Base-by-base conservation (phyloP, 108 stramenopile species). In the Seminavis robusta region DNA sequence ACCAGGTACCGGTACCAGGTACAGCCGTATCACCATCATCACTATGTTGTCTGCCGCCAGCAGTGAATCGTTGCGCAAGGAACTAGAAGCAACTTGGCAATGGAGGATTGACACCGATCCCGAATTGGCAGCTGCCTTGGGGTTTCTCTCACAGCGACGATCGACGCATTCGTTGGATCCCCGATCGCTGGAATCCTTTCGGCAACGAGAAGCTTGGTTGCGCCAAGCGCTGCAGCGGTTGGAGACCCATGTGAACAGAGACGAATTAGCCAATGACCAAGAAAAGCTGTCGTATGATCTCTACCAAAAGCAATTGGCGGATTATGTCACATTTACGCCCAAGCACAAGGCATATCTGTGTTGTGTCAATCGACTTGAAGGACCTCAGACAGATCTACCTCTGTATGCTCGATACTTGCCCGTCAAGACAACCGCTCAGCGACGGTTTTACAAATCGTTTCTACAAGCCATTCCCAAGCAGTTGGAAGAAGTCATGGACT, bases 131-230 rank as follows among this genome's bases (percentile, higher is more conserved):
- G 79, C 71, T 15, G 42, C 69, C 54, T 36, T 80, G n/a, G 79
- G 74, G 32, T 57, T 75, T 46, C 67, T 76, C 10, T 33, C 55
- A 27, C 56, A 54, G 4, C 53, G 79, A 13, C 67, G 71, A 46
- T 73, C 74, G 13, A 69, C 29, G 7, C 79, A 81, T 40, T 59
- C 79, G 20, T 46, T 80, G 28, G 79, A 80, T 64, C 79, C 79
- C 3, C 63, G 79, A 33, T 74, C 69, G 10, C 27, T 63, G 1
- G 42, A 52, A 25, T 59, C 61, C 16, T 80, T 76, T 44, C 36
- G 44, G 19, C 51, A 71, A 27, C 69, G 79, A 15, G 25, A 73
- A 28, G 52, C 32, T 10, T 80, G 72, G 72, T 52, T 80, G 17
- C 28, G 68, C 33, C 31, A 41, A 13, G 67, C 74, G 0, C 50